Evolutionary conservation across 305 asterid genomes (phyloP).

Genomic region (Fraxinus sp.): DNA sequence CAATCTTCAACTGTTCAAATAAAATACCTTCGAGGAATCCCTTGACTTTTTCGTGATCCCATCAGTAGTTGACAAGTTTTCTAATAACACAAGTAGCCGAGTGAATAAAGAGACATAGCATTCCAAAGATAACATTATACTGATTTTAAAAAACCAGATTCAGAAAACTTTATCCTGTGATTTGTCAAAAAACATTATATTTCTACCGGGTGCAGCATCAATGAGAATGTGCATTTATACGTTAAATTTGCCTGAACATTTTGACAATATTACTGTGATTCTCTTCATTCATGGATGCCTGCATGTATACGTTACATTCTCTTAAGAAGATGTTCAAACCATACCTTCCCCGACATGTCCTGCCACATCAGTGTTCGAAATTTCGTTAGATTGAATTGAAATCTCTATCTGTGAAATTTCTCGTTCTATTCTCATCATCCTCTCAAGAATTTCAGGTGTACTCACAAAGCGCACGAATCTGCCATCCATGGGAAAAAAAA

Average conservation of each 20-base stretch:
- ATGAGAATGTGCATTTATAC: not conserved
- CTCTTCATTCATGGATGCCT: not conserved
- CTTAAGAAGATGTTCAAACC: not conserved
- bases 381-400: conserved; percentile 55
- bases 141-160: conserved; percentile 4
- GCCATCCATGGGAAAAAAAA: conserved; percentile 22
- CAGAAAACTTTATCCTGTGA: not conserved
- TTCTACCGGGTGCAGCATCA: not conserved
- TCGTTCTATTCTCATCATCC: conserved; percentile 58
- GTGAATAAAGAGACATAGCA: conserved; percentile 9
- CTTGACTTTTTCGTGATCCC: conserved; percentile 47
- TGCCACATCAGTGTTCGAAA: conserved; percentile 33
- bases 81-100: conserved; percentile 29
- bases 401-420: conserved; percentile 78
- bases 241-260: not conserved
- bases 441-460: conserved; percentile 85
- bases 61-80: conserved; percentile 41
- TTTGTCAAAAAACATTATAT: not conserved
- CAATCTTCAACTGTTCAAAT: not conserved
- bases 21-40: conserved; percentile 48
- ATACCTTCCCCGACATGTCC: conserved; percentile 53
- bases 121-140: not conserved
- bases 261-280: not conserved
- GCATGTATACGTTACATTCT: not conserved
- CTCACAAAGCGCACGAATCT: conserved; percentile 83